Evolutionary conservation across 495 filamentous ascomycete species (phyloP).

Genomic region (Penicillium dipodomyicola): DNA sequence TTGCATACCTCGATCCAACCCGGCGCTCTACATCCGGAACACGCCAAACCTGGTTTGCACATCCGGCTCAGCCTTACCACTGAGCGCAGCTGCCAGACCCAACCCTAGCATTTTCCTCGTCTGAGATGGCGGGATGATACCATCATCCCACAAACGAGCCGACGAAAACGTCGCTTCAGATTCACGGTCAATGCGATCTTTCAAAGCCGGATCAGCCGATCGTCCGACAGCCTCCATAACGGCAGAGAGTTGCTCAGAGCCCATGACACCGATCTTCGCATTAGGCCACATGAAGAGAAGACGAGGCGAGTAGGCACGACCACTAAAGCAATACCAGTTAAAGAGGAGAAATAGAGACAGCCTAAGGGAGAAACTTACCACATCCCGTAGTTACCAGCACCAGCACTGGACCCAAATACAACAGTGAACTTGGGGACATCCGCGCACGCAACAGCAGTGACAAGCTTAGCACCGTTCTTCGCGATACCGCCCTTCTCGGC

Average conservation of each 20-base stretch:
- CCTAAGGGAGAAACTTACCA: slow-evolving; percentile 48
- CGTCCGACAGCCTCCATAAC: slow-evolving; percentile 96
- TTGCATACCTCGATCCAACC: neutral
- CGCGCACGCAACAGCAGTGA: slow-evolving; percentile 92
- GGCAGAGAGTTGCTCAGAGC: slow-evolving; percentile 81
- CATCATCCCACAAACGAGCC: slow-evolving; percentile 94
- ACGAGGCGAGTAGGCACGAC: slow-evolving; percentile 86
- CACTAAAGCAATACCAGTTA: slow-evolving; percentile 46
- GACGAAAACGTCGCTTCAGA: slow-evolving; percentile 84
- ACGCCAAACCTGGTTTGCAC: slow-evolving; percentile 81
- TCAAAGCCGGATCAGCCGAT: slow-evolving; percentile 75
- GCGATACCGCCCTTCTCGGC: slow-evolving; percentile 94
- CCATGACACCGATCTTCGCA: slow-evolving; percentile 94
- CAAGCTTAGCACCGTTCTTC: slow-evolving; percentile 96
- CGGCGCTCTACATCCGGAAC: slow-evolving; percentile 76
- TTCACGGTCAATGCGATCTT: slow-evolving; percentile 83
- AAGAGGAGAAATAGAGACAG: neutral
- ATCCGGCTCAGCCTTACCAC: slow-evolving; percentile 57
- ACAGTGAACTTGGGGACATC: slow-evolving; percentile 97
- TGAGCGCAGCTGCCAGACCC: slow-evolving; percentile 73
- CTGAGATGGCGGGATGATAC: slow-evolving; percentile 85
- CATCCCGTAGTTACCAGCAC: slow-evolving; percentile 80
- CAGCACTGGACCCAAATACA: slow-evolving; percentile 79
- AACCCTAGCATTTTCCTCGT: slow-evolving; percentile 81
- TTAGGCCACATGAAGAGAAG: slow-evolving; percentile 99